Conservation (phyloP, 2,329 filamentous ascomycete genomes). For the Trichoderma koningii region DNA sequence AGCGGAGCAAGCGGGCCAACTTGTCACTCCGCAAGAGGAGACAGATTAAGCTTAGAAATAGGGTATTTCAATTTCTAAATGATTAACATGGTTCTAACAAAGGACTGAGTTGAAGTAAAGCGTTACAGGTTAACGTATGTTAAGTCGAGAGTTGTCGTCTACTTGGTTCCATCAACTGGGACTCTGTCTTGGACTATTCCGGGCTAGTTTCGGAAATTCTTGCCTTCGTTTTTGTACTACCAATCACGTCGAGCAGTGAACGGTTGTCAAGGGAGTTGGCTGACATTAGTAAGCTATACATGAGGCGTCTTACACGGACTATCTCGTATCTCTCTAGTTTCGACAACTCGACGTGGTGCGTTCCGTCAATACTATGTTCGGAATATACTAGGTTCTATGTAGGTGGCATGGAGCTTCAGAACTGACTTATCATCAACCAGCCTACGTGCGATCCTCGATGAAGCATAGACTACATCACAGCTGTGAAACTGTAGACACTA, state of each 20-base stretch:
- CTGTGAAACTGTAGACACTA: no score
- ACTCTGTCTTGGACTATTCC: neutral
- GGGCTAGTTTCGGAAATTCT: constrained; percentile 13
- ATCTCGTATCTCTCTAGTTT: neutral
- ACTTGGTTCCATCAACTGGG: neutral
- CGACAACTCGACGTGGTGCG: neutral
- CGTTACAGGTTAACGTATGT: neutral
- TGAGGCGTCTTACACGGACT: no score
- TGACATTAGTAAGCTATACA: neutral
- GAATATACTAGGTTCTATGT: neutral
- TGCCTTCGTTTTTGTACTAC: neutral
- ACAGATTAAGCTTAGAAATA: neutral
- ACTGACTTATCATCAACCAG: no score
- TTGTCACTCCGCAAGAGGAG: neutral
- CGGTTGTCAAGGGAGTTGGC: neutral
- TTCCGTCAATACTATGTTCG: neutral
- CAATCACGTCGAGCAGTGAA: neutral
- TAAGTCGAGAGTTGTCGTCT: neutral
- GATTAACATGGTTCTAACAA: constrained; percentile 1
- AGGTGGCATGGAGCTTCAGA: no score
- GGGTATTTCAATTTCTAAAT: neutral
- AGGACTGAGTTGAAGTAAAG: neutral
- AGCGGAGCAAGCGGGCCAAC: neutral
- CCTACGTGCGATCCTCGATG: no score
- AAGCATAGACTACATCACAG: no score